A percentile compares a stretch with the other conserved stretches of the same genome.
phyloP scores from a whole-genome alignment of 2,329 filamentous ascomycete genomes.

The Neofusicoccum umdonicola region DNA sequence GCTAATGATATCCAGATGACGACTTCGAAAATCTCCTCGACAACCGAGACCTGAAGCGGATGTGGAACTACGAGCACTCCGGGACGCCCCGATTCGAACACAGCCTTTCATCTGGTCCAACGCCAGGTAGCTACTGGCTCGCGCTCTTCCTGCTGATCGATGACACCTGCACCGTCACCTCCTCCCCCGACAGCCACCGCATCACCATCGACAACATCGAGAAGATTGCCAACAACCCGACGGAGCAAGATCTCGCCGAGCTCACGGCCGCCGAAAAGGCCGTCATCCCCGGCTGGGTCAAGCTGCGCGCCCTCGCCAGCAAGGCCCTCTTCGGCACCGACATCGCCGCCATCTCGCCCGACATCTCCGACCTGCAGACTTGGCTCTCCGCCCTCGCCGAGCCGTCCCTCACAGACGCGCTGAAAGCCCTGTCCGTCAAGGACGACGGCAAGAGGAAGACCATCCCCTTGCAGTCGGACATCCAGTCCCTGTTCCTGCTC shows the following conservation, averaged over 20 bases:
- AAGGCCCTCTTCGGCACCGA: constrained; percentile 2
- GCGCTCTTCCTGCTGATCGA: constrained; percentile 10
- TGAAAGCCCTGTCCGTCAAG: not conserved
- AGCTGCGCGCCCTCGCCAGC: constrained; percentile 11
- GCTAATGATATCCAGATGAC: not conserved
- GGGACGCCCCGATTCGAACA: not conserved
- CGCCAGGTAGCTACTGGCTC: constrained; percentile 11
- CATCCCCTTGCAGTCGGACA: not conserved
- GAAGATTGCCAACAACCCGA: constrained; percentile 1
- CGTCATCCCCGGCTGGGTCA: constrained; percentile 14
- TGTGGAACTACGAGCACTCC: constrained; percentile 17
- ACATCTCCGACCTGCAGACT: not conserved
- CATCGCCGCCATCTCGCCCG: not conserved
- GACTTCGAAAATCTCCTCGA: constrained; percentile 7
- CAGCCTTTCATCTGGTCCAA: not conserved
- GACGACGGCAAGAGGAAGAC: not conserved
- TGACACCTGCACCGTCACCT: constrained; percentile 11
- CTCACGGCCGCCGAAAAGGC: constrained; percentile 7
- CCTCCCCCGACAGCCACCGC: constrained; percentile 9
- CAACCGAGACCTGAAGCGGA: constrained; percentile 12
- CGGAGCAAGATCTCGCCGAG: constrained; percentile 5
- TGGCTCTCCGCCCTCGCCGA: constrained; percentile 3
- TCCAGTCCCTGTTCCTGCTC: constrained; percentile 19
- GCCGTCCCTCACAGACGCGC: not conserved
- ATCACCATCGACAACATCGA: not conserved